A percentile compares a stretch with the other conserved stretches of the same genome.
Conservation (phyloP, 1,284 basidiomycete species). For the Leccinum subrobustum region DNA sequence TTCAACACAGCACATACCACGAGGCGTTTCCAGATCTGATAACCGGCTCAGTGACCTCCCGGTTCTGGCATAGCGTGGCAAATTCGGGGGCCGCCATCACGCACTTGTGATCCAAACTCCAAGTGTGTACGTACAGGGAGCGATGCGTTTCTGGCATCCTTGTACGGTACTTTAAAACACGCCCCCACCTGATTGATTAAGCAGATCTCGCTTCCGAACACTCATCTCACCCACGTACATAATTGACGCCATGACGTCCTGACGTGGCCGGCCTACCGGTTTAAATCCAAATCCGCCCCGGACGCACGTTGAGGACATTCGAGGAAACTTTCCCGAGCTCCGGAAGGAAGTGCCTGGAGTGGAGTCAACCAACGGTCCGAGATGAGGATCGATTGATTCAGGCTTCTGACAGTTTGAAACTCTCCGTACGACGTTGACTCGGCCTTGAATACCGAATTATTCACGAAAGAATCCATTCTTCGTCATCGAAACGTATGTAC, state of each 20-base stretch:
- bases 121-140: no score
- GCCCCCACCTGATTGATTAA: neutral
- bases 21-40: neutral
- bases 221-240: neutral
- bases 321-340: neutral
- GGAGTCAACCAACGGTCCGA: neutral
- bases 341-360: neutral
- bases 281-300: neutral
- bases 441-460: no score
- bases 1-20: neutral
- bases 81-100: neutral
- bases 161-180: neutral
- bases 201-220: neutral
- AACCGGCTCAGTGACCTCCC: neutral
- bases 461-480: no score
- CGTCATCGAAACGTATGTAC: no score
- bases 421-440: no score
- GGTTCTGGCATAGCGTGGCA: neutral
- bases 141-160: neutral
- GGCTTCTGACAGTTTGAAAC: no score
- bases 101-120: no score
- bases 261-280: neutral
- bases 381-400: neutral
- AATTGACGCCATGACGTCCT: neutral
- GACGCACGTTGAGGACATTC: neutral